Percentiles rank a stretch among this genome's conserved stretches.
These are phyloP conservation scores for Theileria equi DNA, from an alignment of 169 alveolate species.

Conservation along the genomic window DNA sequence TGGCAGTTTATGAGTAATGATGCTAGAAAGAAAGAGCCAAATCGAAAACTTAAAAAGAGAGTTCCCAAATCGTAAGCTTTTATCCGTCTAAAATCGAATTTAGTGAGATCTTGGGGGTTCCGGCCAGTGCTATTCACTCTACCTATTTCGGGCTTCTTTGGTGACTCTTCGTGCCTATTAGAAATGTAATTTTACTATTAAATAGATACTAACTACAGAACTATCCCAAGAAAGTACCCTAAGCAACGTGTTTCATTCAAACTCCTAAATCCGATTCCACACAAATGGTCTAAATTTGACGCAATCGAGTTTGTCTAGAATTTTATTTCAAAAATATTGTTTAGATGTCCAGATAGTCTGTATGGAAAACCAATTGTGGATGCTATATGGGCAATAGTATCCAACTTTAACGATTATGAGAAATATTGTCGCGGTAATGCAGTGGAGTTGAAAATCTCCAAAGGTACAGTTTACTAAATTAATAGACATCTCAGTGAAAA, in stretches of 20 bases:
- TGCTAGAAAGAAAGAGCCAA: slow-evolving; percentile 4
- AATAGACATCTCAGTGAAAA: too few species aligned
- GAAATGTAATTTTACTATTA: slow-evolving; percentile 12
- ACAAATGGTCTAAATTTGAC: slow-evolving; percentile 47
- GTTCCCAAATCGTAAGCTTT: slow-evolving; percentile 31
- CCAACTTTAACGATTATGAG: slow-evolving; percentile 25
- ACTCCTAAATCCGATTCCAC: slow-evolving; percentile 51
- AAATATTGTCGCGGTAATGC: too few species aligned
- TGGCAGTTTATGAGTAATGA: too few species aligned
- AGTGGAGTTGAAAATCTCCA: too few species aligned
- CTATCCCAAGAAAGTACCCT: slow-evolving; percentile 49
- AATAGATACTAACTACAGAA: slow-evolving; percentile 2
- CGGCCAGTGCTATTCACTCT: slow-evolving; percentile 17
- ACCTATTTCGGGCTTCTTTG: slow-evolving; percentile 19
- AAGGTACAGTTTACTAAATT: too few species aligned
- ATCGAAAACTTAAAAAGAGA: slow-evolving; percentile 7
- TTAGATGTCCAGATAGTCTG: slow-evolving; percentile 11
- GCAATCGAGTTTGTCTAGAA: slow-evolving; percentile 1
- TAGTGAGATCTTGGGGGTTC: slow-evolving; percentile 20
- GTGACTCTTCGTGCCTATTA: slow-evolving; percentile 19
- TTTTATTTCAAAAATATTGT: not conserved
- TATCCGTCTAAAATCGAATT: not conserved
- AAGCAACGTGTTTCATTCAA: slow-evolving; percentile 13
- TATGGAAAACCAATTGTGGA: slow-evolving; percentile 26
- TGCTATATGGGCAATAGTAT: slow-evolving; percentile 25